Evolutionary conservation across 257 asterid species (phyloP).

Genomic region (Nicotiana sylvestris): DNA sequence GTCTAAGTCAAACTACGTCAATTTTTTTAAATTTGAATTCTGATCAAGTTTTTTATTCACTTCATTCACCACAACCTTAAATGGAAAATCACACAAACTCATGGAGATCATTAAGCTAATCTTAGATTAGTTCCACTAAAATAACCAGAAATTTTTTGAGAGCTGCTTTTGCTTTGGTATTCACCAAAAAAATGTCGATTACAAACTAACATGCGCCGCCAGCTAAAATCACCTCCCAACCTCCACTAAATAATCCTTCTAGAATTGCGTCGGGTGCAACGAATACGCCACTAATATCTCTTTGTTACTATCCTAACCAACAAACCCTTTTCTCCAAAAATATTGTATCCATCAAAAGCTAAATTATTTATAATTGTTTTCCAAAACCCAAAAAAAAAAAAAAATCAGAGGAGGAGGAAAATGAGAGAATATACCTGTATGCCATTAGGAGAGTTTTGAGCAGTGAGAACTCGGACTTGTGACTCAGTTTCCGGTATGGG

Average conservation of each 20-base stretch:
- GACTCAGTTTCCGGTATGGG: conserved; percentile 57
- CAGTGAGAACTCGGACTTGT: conserved; percentile 61
- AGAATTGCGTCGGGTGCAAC: background rate
- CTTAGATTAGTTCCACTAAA: background rate
- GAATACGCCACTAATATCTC: background rate
- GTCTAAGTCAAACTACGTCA: too few relatives aligned
- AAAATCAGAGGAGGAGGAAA: background rate
- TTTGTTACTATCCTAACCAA: background rate
- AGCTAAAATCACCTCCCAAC: background rate
- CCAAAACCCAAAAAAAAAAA: background rate
- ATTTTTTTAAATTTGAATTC: background rate
- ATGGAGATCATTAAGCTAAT: background rate
- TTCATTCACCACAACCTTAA: accelerated
- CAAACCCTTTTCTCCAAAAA: background rate
- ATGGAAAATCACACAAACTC: background rate
- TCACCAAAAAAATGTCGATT: background rate
- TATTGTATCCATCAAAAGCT: background rate
- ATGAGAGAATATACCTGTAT: conserved; percentile 54
- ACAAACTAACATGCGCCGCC: background rate
- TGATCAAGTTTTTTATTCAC: background rate
- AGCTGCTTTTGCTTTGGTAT: background rate
- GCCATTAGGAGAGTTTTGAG: conserved; percentile 80
- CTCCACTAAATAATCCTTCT: background rate
- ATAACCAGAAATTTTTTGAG: background rate
- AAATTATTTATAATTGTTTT: too few relatives aligned